These are phyloP conservation scores for Tuctoria greenei DNA, from an alignment of 176 grass and related monocot genomes.

Conservation along the genomic window DNA sequence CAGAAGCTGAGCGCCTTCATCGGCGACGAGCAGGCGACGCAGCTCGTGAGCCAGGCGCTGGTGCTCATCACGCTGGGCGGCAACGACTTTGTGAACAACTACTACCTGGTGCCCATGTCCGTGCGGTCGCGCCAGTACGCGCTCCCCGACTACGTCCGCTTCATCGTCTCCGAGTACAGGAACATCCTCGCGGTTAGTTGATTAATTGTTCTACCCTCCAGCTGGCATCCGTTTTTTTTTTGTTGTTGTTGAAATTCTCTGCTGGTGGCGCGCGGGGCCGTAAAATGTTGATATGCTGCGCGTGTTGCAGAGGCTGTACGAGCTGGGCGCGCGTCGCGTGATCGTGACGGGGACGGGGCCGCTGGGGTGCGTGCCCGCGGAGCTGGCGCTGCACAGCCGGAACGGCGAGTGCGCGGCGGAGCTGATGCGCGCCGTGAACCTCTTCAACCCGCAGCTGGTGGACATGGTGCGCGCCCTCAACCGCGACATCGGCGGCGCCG, in stretches of 20 bases:
- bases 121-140: conserved; percentile 74
- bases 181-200: conserved; percentile 63
- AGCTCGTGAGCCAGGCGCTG: conserved; percentile 52
- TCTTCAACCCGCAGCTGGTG: conserved; percentile 86
- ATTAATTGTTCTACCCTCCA: background rate
- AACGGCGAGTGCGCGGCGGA: conserved; percentile 65
- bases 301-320: conserved; percentile 63
- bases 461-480: conserved; percentile 66
- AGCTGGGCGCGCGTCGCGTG: conserved; percentile 71
- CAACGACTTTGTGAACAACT: conserved; percentile 99
- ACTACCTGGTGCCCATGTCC: conserved; percentile 94
- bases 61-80: conserved; percentile 91
- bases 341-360: conserved; percentile 91
- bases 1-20: conserved; percentile 49
- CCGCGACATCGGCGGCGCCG: conserved; percentile 50
- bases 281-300: background rate
- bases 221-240: background rate
- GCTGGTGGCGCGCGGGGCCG: background rate
- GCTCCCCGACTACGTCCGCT: conserved; percentile 77
- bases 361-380: conserved; percentile 80
- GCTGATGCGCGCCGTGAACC: conserved; percentile 64
- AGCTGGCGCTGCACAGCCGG: conserved; percentile 67
- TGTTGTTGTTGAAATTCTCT: background rate
- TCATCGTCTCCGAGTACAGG: conserved; percentile 81
- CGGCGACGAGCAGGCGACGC: conserved; percentile 48